Conservation (phyloP, 2,329 filamentous ascomycete species). For the Endothia cerciana region DNA sequence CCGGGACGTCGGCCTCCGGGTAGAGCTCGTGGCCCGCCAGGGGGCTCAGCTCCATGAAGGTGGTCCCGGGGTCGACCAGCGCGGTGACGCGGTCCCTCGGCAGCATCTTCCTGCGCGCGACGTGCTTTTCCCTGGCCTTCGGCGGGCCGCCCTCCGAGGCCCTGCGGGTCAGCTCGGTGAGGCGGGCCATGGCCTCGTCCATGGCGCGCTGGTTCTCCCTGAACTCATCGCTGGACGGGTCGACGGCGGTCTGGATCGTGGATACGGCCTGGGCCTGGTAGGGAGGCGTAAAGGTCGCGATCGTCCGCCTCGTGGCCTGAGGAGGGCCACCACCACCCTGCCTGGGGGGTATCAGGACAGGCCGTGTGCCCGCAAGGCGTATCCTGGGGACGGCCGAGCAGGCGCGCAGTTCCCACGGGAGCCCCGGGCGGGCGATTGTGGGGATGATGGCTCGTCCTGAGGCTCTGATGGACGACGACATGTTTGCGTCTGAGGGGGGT, state of each 20-base stretch:
- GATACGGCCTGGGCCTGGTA: constrained; percentile 86
- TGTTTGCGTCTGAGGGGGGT: neutral
- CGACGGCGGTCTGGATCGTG: constrained; percentile 74
- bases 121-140: constrained; percentile 85
- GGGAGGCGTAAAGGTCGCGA: constrained; percentile 78
- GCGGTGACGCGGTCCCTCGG: constrained; percentile 86
- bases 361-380: neutral
- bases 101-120: constrained; percentile 90
- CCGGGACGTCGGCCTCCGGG: constrained; percentile 82
- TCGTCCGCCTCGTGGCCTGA: constrained; percentile 40
- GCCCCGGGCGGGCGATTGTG: constrained; percentile 17
- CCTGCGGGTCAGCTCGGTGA: constrained; percentile 71
- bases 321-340: constrained; percentile 20
- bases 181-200: constrained; percentile 69
- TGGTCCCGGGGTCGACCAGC: constrained; percentile 84
- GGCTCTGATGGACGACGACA: constrained; percentile 20
- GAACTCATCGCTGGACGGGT: constrained; percentile 77
- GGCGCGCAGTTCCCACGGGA: constrained; percentile 24
- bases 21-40: constrained; percentile 88
- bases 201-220: constrained; percentile 80
- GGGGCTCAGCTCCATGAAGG: constrained; percentile 92
- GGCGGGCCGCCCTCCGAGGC: constrained; percentile 77
- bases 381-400: neutral
- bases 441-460: constrained; percentile 18
- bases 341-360: constrained; percentile 25